Evolutionary conservation across 495 filamentous ascomycete species (phyloP), one percentile per base, ranked within the genome.

Genomic region (Aspergillus haitiensis): DNA sequence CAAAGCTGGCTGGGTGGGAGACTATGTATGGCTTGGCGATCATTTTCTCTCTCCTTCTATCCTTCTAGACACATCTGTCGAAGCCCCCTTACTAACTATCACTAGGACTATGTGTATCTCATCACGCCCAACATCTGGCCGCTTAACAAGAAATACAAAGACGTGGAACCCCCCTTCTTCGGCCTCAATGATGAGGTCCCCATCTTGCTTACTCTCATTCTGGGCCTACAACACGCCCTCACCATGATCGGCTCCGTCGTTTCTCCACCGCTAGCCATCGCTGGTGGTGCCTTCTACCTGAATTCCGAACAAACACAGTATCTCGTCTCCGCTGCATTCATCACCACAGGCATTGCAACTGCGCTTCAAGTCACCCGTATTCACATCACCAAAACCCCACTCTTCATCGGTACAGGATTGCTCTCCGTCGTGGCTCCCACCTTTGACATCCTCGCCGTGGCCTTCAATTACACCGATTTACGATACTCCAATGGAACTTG

Each of bases 351-450:
- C 33, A 80, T 92, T 18, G 79, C 92, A 18, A 91, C 89, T 0
- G 78, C 82, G n/a, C 76, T 95, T 9, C 90, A 95, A 70, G 91
- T 94, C 62, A 92, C 88, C 0, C 72, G 91, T 31, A 88, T 95
- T 60, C 88, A 91, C 67, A 84, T 95, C 55, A 81, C 75, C 40
- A 82, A 81, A 52, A 92, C 89, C 3, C 87, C 87, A 45, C 91
- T 93, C 68, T 92, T 86, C 63, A 75, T 95, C 62, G 90, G 91
- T 31, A 94, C 91, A 0, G 91, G 91, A 3, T 75, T 93, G 31
- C 87, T 94, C 53, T 90, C 87, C 0, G 90, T 94, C 33, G 88
- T 93, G 8, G 89, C 90, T 11, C 90, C 91, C 7, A 89, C 86
- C 2, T 94, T 94, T 69, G 81, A 90, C 48, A 87, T 91, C 51